Base-by-base conservation (phyloP, 345 rosid species). In the Iberis pinnata region DNA sequence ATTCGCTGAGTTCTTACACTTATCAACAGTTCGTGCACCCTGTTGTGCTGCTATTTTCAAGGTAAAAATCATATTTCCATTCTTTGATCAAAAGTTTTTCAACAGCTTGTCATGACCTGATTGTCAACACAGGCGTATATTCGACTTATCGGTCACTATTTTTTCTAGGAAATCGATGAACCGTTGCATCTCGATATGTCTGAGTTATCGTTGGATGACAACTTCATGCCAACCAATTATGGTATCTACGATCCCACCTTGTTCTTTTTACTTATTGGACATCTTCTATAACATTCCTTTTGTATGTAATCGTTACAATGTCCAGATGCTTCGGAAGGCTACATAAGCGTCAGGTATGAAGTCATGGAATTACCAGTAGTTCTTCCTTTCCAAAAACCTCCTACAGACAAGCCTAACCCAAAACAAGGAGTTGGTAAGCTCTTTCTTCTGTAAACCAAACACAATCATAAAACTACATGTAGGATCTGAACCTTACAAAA, bases 351-450 rank as follows among this genome's bases (percentile, higher is more conserved):
- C 8, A 75, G 87, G 53, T 92, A 88, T 17, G 90, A 92, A 49
- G 89, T 88, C 52, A 80, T 55, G 60, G 98, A 92, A 61, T 62
- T 79, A 36, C 96, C 98, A 1, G 68, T 88, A 43, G 31, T 79
- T 25, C 67, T 92, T 55, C 88, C 97, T 65, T 81, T 76, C 68
- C 96, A 83, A 70, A 92, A 83, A 70, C 98, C 80, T 76, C 83
- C 61, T 5, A 61, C 74, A 3, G 93, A 85, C 73, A 92, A 83
- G 70, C 98, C 98, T 14, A 92, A 88, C 71, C 98, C 98, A 29
- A 88, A 83, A 71, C 98, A 92, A 74, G 97, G 98, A 79, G 74
- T 88, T 5, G 98, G 98, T 92, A 68, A 70, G 79, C 44, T 18
- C 32, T 24, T 32, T 56, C 67, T 48, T 53, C 56, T 59, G 25